Evolutionary conservation across 495 filamentous ascomycete species (phyloP), one percentile per base, ranked within the genome.

Genomic region (Neurospora sp.): DNA sequence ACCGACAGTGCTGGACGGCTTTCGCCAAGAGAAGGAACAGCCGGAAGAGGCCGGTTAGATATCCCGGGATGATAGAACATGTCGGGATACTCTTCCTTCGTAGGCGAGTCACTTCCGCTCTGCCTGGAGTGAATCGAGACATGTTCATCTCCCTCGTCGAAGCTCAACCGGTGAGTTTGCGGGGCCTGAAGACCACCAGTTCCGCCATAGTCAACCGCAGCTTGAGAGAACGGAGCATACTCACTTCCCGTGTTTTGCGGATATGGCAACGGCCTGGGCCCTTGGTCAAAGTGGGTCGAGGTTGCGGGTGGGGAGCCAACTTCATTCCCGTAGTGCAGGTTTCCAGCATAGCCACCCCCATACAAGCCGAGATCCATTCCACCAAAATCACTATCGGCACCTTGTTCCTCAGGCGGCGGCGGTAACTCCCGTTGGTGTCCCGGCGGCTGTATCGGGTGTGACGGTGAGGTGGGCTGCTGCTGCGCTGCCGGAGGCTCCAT

Each of bases 41-140:
- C 91, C 18, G 94, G 94, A 48, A 97, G 83, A 10, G 94, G 94
- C 41, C 92, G 87, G 65, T 81, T 86, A 5, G 82, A 85, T 78
- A 93, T 88, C 4, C 92, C 91, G 8, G 94, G 96, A 78, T 97
- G 94, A 79, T 93, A 99, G 78, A 98, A 99, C 80, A 98, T 89
- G 75, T 98, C 96, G 20, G 90, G 91, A 71, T 92, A 91, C 68
- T 90, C 91, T 53, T 92, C 92, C 69, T 88, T 84, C 31, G 80
- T 75, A 22, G 85, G 82, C 44, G 85, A 87, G n/a, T 88, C 87
- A 74, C 85, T 90, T 75, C 80, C 84, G 83, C 77, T 90, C 81
- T 74, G 85, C 77, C 73, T 85, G 75, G 77, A 88, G 78, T 81
- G 83, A 75, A 83, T 80, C 70, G 73, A 86, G 75, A 78, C 92